phyloP scores from a whole-genome alignment of 2,329 filamentous ascomycete genomes.

The Cladosporium sp. region DNA sequence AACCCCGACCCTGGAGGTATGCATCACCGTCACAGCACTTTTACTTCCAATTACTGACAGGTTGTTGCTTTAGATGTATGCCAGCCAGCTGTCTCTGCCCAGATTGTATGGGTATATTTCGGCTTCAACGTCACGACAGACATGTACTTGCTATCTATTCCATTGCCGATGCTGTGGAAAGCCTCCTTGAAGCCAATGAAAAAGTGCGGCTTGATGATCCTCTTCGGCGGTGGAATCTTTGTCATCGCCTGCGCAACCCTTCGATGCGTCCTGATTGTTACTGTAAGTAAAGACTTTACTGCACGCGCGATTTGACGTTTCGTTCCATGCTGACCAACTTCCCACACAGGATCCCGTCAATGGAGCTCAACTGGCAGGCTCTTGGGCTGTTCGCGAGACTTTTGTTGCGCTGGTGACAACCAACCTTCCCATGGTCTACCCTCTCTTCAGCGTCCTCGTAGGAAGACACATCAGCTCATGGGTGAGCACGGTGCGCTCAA shows the following conservation, averaged over 20 bases:
- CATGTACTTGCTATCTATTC: constrained; percentile 6
- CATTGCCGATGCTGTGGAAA: constrained; percentile 8
- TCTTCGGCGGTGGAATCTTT: constrained; percentile 7
- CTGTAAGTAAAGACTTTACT: background rate
- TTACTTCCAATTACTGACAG: background rate
- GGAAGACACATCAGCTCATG: background rate
- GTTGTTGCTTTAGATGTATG: background rate
- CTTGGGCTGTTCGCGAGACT: constrained; percentile 8
- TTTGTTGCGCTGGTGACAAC: constrained; percentile 8
- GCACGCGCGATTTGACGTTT: background rate
- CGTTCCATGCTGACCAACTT: background rate
- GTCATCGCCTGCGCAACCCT: constrained; percentile 7
- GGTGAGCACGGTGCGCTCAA: constrained; percentile 6
- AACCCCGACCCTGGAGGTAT: constrained; percentile 5
- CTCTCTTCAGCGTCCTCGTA: background rate
- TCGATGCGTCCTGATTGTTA: constrained; percentile 7
- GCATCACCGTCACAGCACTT: background rate
- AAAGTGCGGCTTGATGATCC: constrained; percentile 6
- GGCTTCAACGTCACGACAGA: constrained; percentile 7
- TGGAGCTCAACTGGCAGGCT: constrained; percentile 5
- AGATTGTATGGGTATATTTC: constrained; percentile 8
- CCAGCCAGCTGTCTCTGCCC: constrained; percentile 6
- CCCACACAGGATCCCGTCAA: constrained; percentile 2
- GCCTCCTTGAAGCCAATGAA: background rate
- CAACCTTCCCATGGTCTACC: constrained; percentile 10